phyloP scores from a whole-genome alignment of 345 rosid species.

The Citrus trifoliata region DNA sequence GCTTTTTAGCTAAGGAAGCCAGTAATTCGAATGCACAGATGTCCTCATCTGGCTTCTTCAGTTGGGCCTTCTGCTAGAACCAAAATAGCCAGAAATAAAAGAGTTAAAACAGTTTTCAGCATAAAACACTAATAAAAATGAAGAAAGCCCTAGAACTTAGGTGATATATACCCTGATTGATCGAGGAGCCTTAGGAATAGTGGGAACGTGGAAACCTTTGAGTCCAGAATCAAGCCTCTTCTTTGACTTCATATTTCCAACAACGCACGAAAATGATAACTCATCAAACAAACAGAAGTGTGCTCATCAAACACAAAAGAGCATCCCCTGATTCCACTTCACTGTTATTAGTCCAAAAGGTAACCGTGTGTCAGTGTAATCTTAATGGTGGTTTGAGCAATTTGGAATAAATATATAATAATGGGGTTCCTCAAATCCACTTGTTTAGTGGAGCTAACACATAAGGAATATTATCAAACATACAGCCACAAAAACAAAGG shows the following conservation, averaged over 20 bases:
- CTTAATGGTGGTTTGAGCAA: conserved; percentile 2
- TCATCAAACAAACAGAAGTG: conserved; percentile 15
- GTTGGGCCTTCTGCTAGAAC: conserved; percentile 49
- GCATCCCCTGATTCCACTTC: conserved; percentile 14
- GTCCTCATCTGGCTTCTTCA: conserved; percentile 39
- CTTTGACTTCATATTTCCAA: conserved; percentile 75
- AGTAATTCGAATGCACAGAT: conserved; percentile 80
- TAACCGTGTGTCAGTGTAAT: conserved; percentile 6
- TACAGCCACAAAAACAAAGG: not conserved
- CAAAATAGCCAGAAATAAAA: conserved; percentile 15
- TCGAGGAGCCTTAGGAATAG: conserved; percentile 83
- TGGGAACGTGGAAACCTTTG: conserved; percentile 49
- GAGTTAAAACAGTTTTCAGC: conserved; percentile 18
- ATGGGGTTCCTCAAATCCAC: not conserved
- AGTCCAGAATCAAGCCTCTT: conserved; percentile 57
- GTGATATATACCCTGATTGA: conserved; percentile 61
- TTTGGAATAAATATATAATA: not conserved
- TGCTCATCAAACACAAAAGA: conserved; percentile 22
- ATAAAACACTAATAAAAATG: not conserved
- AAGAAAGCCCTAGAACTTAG: conserved; percentile 5
- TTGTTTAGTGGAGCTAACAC: conserved; percentile 5
- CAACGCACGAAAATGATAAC: conserved; percentile 31
- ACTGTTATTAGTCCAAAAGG: conserved; percentile 31
- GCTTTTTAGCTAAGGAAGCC: conserved; percentile 84
- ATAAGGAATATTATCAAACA: not conserved